Evolutionary conservation across 2,329 filamentous ascomycete species (phyloP).

Genomic region (Diaporthe citriasiana): DNA sequence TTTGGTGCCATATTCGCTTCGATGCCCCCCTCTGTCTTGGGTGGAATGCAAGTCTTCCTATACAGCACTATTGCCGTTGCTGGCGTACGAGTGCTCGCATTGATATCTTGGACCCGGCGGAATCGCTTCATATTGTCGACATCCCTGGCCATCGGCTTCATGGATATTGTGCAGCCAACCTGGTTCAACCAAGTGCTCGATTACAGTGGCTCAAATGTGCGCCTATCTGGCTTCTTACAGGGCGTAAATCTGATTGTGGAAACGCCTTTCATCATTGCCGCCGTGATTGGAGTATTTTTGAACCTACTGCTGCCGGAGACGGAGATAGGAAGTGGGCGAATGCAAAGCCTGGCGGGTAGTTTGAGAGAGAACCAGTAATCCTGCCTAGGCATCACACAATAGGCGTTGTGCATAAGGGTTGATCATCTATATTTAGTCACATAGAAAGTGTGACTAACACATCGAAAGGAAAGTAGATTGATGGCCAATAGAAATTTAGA

Average conservation of each 20-base stretch:
- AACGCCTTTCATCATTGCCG: conserved; percentile 58
- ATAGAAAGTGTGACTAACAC: neutral
- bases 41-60: conserved; percentile 72
- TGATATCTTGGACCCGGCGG: conserved; percentile 73
- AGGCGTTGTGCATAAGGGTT: neutral
- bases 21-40: conserved; percentile 68
- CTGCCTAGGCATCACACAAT: neutral
- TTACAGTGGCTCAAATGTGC: conserved; percentile 54
- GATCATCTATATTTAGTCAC: neutral
- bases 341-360: conserved; percentile 21
- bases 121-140: conserved; percentile 78
- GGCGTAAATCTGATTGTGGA: conserved; percentile 57
- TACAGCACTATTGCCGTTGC: conserved; percentile 76
- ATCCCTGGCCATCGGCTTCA: conserved; percentile 69
- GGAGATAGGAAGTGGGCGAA: conserved; percentile 28
- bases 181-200: conserved; percentile 56
- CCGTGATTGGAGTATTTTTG: conserved; percentile 58
- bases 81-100: conserved; percentile 75
- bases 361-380: neutral
- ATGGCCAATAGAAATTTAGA: neutral
- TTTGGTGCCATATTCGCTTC: conserved; percentile 77
- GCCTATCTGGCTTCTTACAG: conserved; percentile 56
- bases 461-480: neutral
- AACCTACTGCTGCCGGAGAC: conserved; percentile 55
- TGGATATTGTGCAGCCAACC: conserved; percentile 56